These are phyloP conservation scores for Nicotiana paniculata DNA, from an alignment of 257 asterid species.

Conservation along the genomic window DNA sequence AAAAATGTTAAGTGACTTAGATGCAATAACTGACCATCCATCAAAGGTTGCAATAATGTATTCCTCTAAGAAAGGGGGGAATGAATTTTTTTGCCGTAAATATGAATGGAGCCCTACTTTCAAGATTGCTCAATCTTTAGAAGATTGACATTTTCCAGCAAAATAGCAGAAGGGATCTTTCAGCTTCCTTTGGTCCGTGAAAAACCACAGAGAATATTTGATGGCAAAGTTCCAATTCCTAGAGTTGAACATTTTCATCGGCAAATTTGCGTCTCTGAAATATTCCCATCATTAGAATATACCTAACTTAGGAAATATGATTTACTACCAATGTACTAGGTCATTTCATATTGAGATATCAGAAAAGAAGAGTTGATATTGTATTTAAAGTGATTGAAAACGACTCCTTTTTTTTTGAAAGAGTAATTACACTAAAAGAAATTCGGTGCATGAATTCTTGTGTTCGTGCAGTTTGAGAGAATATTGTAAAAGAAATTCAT, in stretches of 20 bases:
- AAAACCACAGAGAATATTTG: not conserved
- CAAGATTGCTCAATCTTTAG: too few species aligned
- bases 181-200: too few species aligned
- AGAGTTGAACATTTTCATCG: not conserved
- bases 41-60: too few species aligned
- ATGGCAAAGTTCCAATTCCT: not conserved
- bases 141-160: too few species aligned
- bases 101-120: too few species aligned
- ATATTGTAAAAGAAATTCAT: too few species aligned
- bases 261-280: not conserved
- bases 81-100: not conserved
- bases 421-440: too few species aligned
- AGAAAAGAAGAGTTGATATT: not conserved
- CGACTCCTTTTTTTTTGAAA: not conserved
- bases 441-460: too few species aligned
- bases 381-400: not conserved
- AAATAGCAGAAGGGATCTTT: too few species aligned
- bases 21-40: not conserved
- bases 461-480: too few species aligned
- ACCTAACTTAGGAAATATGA: not conserved
- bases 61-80: not conserved
- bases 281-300: conserved; percentile 7
- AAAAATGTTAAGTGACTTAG: too few species aligned
- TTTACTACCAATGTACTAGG: not conserved
- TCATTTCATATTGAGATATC: not conserved